These are phyloP conservation scores for Chenopodium formosanum DNA, from an alignment of 148 eudicot genomes.

Conservation along the genomic window DNA sequence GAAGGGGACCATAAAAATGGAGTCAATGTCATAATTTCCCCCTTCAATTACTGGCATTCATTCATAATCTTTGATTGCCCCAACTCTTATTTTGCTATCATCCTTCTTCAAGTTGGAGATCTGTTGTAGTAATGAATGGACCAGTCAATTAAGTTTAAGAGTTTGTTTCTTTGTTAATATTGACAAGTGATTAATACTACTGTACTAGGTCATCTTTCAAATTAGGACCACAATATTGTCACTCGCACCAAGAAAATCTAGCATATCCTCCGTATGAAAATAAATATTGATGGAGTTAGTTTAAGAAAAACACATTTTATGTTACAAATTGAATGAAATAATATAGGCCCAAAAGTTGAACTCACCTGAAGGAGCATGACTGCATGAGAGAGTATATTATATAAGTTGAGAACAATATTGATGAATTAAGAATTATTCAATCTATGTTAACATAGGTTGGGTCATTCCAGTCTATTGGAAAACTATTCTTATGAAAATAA, in stretches of 20 bases:
- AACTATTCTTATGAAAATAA: too few relatives aligned
- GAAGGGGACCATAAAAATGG: neutral
- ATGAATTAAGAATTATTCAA: neutral
- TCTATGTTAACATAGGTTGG: too few relatives aligned
- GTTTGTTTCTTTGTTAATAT: neutral
- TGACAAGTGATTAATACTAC: neutral
- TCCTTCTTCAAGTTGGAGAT: slow-evolving; percentile 1
- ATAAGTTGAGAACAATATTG: neutral
- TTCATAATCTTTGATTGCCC: neutral
- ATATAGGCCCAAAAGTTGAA: too few relatives aligned
- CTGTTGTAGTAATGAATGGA: neutral
- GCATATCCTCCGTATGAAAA: neutral
- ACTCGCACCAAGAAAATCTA: neutral
- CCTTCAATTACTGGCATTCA: neutral
- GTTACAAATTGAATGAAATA: too few relatives aligned
- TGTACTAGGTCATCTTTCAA: neutral
- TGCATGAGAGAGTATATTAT: too few relatives aligned
- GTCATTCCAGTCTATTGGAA: too few relatives aligned
- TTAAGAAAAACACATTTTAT: too few relatives aligned
- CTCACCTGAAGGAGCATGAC: neutral
- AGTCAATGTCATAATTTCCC: neutral
- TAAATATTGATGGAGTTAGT: neutral
- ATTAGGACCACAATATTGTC: slow-evolving; percentile 11
- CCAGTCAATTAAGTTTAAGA: neutral
- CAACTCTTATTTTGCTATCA: neutral